These are phyloP conservation scores for Trichoderma sp. DNA, from an alignment of 2,329 filamentous ascomycete species.

Conservation along the genomic window DNA sequence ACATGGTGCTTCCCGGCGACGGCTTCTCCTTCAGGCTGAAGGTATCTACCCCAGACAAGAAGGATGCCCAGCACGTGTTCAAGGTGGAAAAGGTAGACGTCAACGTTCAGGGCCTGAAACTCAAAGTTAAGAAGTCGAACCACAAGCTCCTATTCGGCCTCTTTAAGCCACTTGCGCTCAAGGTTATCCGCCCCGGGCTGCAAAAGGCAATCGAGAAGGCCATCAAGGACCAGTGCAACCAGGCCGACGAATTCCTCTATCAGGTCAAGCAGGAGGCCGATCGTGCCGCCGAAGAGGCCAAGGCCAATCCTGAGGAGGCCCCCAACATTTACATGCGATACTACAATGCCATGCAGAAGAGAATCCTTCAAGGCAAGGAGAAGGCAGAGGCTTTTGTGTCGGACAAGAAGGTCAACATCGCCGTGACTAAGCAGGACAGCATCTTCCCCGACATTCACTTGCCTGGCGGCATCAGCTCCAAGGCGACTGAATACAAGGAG, in stretches of 20 bases:
- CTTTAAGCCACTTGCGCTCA: constrained; percentile 85
- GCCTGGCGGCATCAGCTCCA: constrained; percentile 80
- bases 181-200: constrained; percentile 78
- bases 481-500: constrained; percentile 91
- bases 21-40: constrained; percentile 93
- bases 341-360: constrained; percentile 70
- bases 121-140: constrained; percentile 92
- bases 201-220: constrained; percentile 88
- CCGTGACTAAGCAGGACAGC: constrained; percentile 73
- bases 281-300: constrained; percentile 61
- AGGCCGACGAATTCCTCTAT: constrained; percentile 72
- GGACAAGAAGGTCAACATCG: constrained; percentile 66
- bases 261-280: constrained; percentile 83
- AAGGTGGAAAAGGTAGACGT: constrained; percentile 90
- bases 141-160: constrained; percentile 88
- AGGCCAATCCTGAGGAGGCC: constrained; percentile 65
- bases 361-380: constrained; percentile 73
- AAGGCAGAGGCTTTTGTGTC: constrained; percentile 64
- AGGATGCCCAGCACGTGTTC: constrained; percentile 81
- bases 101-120: constrained; percentile 75
- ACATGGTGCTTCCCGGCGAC: constrained; percentile 82
- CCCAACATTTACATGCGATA: constrained; percentile 89
- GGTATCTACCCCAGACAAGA: constrained; percentile 75
- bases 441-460: constrained; percentile 85
- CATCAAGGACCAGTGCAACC: constrained; percentile 78